These are phyloP conservation scores for Krasilnikovozyma curviuscula DNA, from an alignment of 768 basidiomycete species.

Conservation along the genomic window DNA sequence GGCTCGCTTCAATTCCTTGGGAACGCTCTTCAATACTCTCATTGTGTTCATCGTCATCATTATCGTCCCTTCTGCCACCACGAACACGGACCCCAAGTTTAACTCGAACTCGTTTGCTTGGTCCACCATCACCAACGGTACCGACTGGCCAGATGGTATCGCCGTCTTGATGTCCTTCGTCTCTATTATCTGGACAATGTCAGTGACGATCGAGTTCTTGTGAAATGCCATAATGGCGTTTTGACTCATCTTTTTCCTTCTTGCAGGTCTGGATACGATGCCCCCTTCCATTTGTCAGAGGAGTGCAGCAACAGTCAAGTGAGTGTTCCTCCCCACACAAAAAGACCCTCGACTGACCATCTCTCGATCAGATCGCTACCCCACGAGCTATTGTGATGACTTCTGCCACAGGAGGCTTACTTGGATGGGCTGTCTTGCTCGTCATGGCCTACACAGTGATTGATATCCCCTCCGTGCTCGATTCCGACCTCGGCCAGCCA, in stretches of 20 bases:
- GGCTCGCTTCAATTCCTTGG: conserved; percentile 5
- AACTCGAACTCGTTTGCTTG: background rate
- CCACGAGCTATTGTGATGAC: conserved; percentile 11
- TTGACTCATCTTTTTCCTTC: too few relatives aligned
- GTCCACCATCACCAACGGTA: background rate
- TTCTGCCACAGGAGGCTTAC: conserved; percentile 5
- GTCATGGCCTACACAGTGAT: background rate
- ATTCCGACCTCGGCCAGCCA: conserved; percentile 2
- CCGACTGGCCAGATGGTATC: conserved; percentile 3
- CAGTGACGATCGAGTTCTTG: too few relatives aligned
- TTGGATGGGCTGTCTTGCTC: background rate
- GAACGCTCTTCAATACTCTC: conserved; percentile 4
- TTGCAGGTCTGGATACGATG: conserved; percentile 13
- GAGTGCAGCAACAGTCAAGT: conserved; percentile 12
- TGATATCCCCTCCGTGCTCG: conserved; percentile 1
- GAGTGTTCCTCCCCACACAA: too few relatives aligned
- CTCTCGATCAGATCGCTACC: conserved; percentile 10
- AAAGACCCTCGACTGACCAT: too few relatives aligned
- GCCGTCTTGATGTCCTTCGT: conserved; percentile 11
- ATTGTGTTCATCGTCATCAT: conserved; percentile 7
- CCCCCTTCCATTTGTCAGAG: conserved; percentile 11
- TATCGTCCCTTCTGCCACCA: conserved; percentile 1
- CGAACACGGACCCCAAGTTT: too few relatives aligned
- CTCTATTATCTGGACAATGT: conserved; percentile 11
- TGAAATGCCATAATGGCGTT: too few relatives aligned